Evolutionary conservation across 164 flowering plant species (phyloP), one percentile per base, ranked within the genome.

Genomic region (Brasenia schreberi): DNA sequence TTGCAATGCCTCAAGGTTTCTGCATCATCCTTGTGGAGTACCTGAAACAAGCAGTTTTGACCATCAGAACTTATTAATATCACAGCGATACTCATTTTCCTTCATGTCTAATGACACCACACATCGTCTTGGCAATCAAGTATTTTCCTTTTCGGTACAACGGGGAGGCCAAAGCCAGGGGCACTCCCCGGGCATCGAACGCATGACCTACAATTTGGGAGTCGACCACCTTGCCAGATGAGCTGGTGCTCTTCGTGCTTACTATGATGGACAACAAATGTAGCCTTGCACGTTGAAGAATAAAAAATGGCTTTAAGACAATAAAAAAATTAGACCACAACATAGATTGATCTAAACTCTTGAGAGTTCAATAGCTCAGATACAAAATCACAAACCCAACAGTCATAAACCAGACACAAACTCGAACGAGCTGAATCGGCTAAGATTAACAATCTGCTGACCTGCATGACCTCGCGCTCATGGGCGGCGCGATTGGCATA

Each of bases 381-480:
- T 49, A 7, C 53, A 49, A 49, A 49, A 49, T 49, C 9, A 49
- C 9, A 49, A 14, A 49, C 16, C 12, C 10, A 49, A 49, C 10
- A 9, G 56, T 6, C 56, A 14, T 45, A 7, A 45, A 45, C 53
- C 53, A 14, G 9, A 14, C 16, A 12, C 53, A 9, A 14, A 33
- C 39, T 33, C 39, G 39, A 33, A 33, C 39, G 39, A 33, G 4
- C 39, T 33, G 39, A 33, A 33, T 33, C 3, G 39, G 39, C 39
- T 33, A 33, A 33, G 39, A 33, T 33, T 33, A 33, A 3, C 39
- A 33, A 33, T 49, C 4, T 12, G 5, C 11, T 53, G 75, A 89
- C 97, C 96, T 89, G 97, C 97, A 94, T 89, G 65, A 96, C 96
- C 62, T 80, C 96, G 17, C 73, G 75, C 78, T 94, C 97, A 27